Evolutionary conservation across 2,329 filamentous ascomycete genomes (phyloP).

Genomic region (Xenosphaeropsis pyriputrescens): DNA sequence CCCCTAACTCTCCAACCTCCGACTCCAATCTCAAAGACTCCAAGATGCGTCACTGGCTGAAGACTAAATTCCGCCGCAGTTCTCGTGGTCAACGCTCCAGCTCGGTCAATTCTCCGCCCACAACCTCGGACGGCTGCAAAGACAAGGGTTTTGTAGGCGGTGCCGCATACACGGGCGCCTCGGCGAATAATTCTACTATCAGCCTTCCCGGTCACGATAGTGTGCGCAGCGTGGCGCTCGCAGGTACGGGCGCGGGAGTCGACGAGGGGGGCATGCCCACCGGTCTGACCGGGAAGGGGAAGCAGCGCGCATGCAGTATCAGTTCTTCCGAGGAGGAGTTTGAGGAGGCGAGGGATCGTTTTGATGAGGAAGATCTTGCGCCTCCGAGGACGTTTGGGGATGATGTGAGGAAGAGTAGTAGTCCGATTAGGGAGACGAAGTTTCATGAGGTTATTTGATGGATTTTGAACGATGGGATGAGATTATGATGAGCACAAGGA

Average conservation of each 20-base stretch:
- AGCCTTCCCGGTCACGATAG: constrained; percentile 17
- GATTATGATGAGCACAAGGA: too few relatives aligned
- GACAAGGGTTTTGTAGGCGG: constrained; percentile 34
- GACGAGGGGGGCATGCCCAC: not conserved
- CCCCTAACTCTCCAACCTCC: constrained; percentile 7
- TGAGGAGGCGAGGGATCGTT: constrained; percentile 30
- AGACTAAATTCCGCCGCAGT: constrained; percentile 30
- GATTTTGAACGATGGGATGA: too few relatives aligned
- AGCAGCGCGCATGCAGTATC: constrained; percentile 6
- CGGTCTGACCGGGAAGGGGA: constrained; percentile 2
- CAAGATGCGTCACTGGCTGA: constrained; percentile 34
- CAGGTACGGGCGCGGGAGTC: constrained; percentile 5
- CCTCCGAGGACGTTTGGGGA: constrained; percentile 17
- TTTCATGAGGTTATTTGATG: constrained; percentile 40
- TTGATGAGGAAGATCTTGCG: constrained; percentile 25
- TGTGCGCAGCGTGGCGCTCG: constrained; percentile 8
- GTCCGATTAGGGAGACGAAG: constrained; percentile 39
- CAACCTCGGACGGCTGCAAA: not conserved
- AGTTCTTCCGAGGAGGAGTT: constrained; percentile 24
- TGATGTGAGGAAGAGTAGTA: constrained; percentile 24
- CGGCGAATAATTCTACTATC: constrained; percentile 27
- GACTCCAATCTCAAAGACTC: constrained; percentile 7
- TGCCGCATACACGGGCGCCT: constrained; percentile 27
- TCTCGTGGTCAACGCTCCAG: constrained; percentile 9
- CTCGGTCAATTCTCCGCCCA: constrained; percentile 1